Evolutionary conservation across 257 asterid genomes (phyloP).

Genomic region (Nicotiana otophora): DNA sequence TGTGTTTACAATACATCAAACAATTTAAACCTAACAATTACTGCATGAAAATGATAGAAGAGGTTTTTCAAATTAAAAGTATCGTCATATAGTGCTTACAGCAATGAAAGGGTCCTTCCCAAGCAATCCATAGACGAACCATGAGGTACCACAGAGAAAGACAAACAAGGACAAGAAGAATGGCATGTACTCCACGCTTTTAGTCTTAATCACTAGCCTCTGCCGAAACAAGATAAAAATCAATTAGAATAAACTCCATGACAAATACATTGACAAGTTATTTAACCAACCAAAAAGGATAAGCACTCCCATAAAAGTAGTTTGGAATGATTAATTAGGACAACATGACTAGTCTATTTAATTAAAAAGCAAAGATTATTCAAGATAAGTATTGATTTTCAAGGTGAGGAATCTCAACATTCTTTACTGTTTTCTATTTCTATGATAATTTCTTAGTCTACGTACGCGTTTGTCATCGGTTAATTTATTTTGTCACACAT

Average conservation of each 20-base stretch:
- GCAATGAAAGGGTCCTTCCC: slow-evolving; percentile 62
- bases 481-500: neutral
- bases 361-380: neutral
- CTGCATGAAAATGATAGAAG: too few relatives aligned
- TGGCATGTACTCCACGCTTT: slow-evolving; percentile 88
- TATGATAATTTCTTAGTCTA: too few relatives aligned
- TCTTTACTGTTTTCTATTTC: too few relatives aligned
- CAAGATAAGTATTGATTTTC: neutral
- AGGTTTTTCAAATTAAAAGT: too few relatives aligned
- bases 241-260: neutral
- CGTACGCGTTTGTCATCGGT: neutral
- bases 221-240: slow-evolving; percentile 10
- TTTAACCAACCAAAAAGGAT: neutral
- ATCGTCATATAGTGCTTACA: neutral
- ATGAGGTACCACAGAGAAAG: slow-evolving; percentile 64
- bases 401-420: too few relatives aligned
- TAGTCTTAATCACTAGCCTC: slow-evolving; percentile 75
- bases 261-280: neutral
- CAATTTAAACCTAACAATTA: too few relatives aligned
- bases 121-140: slow-evolving; percentile 68
- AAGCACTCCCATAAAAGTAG: neutral
- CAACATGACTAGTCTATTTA: neutral
- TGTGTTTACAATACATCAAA: neutral
- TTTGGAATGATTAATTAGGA: neutral
- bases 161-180: slow-evolving; percentile 63